phyloP scores from a whole-genome alignment of 1,284 basidiomycete genomes.

The Chalciporus piperatoides region DNA sequence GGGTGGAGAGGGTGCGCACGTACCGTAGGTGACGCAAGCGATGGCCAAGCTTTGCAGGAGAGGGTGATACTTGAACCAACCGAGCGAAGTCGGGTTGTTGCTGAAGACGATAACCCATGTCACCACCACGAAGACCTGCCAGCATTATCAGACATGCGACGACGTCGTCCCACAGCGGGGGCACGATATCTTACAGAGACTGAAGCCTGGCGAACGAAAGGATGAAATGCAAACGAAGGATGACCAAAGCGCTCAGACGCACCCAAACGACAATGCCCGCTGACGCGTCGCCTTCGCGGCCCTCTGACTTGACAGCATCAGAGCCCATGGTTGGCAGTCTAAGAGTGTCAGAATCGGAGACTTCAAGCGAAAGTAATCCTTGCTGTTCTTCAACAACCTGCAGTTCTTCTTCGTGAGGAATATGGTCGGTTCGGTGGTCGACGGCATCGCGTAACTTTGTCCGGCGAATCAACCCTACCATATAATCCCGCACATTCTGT shows the following conservation, averaged over 20 bases:
- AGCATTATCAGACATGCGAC: slow-evolving; percentile 11
- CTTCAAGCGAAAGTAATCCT: slow-evolving; percentile 12
- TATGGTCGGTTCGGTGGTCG: background rate
- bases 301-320: slow-evolving; percentile 21
- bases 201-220: slow-evolving; percentile 11
- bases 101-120: slow-evolving; percentile 56
- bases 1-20: slow-evolving; percentile 8
- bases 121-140: slow-evolving; percentile 43
- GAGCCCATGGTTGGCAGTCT: slow-evolving; percentile 18
- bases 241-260: background rate
- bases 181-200: slow-evolving; percentile 18
- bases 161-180: background rate
- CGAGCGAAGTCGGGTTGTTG: slow-evolving; percentile 45
- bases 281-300: slow-evolving; percentile 20
- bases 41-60: slow-evolving; percentile 56
- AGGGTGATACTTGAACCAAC: slow-evolving; percentile 67
- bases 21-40: slow-evolving; percentile 57
- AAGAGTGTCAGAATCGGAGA: background rate
- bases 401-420: background rate
- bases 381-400: slow-evolving; percentile 19
- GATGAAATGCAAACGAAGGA: background rate
- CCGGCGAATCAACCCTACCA: background rate
- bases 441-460: slow-evolving; percentile 9
- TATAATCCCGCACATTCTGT: background rate
- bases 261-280: slow-evolving; percentile 24